Conservation (phyloP, 805 yeast species). For the Kazachstania martiniae region DNA sequence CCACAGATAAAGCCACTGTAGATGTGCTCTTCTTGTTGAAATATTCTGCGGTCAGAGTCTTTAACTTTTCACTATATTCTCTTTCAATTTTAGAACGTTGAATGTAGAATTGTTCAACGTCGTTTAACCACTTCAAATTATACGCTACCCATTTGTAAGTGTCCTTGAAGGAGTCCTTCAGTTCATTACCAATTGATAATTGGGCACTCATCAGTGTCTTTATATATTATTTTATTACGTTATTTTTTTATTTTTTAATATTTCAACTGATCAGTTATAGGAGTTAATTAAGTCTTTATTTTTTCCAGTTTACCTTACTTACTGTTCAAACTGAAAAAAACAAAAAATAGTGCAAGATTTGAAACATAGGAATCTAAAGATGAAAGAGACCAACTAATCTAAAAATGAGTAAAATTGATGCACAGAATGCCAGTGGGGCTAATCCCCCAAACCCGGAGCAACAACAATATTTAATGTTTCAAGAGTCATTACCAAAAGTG, state of each 20-base stretch:
- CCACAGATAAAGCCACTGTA: constrained; percentile 67
- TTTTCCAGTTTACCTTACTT: no score
- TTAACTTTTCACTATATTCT: constrained; percentile 66
- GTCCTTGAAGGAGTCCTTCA: constrained; percentile 68
- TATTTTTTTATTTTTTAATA: no score
- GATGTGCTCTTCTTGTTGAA: constrained; percentile 66
- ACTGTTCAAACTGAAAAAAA: no score
- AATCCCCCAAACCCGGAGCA: constrained; percentile 15
- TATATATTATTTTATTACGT: no score
- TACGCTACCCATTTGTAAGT: constrained; percentile 71
- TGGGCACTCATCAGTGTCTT: constrained; percentile 19
- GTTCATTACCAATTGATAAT: constrained; percentile 52
- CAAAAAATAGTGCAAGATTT: no score
- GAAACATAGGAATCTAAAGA: no score
- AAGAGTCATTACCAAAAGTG: constrained; percentile 33
- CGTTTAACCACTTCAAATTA: constrained; percentile 65
- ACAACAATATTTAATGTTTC: constrained; percentile 21
- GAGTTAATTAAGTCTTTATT: no score
- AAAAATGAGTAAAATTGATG: no score
- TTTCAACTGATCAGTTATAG: no score
- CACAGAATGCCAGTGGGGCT: no score
- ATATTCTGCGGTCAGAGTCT: constrained; percentile 53
- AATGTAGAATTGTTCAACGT: constrained; percentile 70
- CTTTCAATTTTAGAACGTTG: constrained; percentile 75
- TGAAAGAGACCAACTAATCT: no score